phyloP scores from a whole-genome alignment of 2,329 filamentous ascomycete genomes.

The Alternaria triticimaculans region DNA sequence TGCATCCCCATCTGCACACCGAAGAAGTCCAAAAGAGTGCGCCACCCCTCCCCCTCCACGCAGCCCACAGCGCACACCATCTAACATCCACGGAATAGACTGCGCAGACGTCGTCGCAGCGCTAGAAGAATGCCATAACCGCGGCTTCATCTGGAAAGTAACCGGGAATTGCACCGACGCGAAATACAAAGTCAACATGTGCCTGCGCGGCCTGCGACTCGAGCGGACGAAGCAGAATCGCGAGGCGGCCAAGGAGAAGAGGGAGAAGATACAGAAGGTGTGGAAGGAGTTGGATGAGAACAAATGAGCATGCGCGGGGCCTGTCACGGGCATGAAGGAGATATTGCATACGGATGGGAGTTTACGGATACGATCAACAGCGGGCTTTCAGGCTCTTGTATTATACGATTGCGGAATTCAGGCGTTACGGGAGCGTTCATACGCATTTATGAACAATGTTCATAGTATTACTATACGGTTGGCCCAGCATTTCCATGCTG shows the following conservation, averaged over 20 bases:
- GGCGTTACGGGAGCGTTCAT: background rate
- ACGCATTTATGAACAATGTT: background rate
- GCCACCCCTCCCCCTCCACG: slow-evolving; percentile 16
- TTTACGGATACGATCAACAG: background rate
- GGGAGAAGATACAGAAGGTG: slow-evolving; percentile 74
- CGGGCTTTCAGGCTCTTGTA: background rate
- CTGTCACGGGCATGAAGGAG: background rate
- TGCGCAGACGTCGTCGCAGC: slow-evolving; percentile 94
- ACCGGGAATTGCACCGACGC: slow-evolving; percentile 87
- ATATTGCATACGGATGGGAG: slow-evolving; percentile 1
- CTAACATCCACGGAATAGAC: slow-evolving; percentile 60
- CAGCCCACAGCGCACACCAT: background rate
- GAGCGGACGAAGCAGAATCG: slow-evolving; percentile 81
- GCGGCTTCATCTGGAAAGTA: slow-evolving; percentile 90
- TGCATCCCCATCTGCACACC: slow-evolving; percentile 98
- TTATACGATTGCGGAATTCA: background rate
- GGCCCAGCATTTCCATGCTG: slow-evolving; percentile 3
- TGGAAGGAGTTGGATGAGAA: slow-evolving; percentile 82
- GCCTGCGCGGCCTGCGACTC: slow-evolving; percentile 79
- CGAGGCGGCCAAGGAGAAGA: slow-evolving; percentile 69
- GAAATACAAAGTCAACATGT: slow-evolving; percentile 84
- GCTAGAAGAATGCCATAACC: slow-evolving; percentile 93
- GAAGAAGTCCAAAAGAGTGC: slow-evolving; percentile 82
- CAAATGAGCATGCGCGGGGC: slow-evolving; percentile 46
- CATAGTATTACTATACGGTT: slow-evolving; percentile 11